phyloP scores from a whole-genome alignment of 371 early-diverging fungal species.

The Lichtheimia corymbifera region DNA sequence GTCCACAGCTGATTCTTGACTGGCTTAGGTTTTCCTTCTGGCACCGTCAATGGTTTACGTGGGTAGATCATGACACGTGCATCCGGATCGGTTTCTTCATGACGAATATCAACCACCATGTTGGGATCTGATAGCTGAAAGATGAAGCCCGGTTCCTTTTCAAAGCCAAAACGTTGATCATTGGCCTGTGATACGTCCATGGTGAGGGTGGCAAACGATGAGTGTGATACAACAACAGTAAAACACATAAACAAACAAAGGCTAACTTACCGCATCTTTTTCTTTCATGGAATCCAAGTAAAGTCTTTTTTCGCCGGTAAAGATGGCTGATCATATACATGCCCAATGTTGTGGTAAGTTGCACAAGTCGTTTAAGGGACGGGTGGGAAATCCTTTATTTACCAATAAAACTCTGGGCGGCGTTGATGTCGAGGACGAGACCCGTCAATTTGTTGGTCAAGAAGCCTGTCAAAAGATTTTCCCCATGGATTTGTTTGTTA shows the following conservation, averaged over 20 bases:
- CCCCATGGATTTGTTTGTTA: not conserved
- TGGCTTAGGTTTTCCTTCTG: slow-evolving; percentile 21
- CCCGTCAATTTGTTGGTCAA: slow-evolving; percentile 43
- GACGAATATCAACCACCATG: slow-evolving; percentile 39
- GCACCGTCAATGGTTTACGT: slow-evolving; percentile 15
- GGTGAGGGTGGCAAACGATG: not conserved
- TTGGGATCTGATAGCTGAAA: slow-evolving; percentile 26
- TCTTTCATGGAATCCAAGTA: slow-evolving; percentile 46
- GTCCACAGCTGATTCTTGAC: slow-evolving; percentile 40
- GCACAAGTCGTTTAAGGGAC: not conserved
- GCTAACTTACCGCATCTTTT: slow-evolving; percentile 28
- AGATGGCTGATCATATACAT: slow-evolving; percentile 24
- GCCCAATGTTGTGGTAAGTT: not conserved
- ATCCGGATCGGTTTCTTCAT: slow-evolving; percentile 23
- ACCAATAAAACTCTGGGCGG: slow-evolving; percentile 38
- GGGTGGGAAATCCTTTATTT: not conserved
- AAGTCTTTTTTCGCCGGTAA: slow-evolving; percentile 35
- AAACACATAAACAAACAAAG: not conserved
- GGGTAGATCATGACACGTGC: slow-evolving; percentile 41
- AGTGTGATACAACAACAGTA: not conserved
- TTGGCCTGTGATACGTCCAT: slow-evolving; percentile 9
- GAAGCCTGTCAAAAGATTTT: slow-evolving; percentile 14
- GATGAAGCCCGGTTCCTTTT: slow-evolving; percentile 30
- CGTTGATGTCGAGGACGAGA: slow-evolving; percentile 37
- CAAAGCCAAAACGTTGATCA: slow-evolving; percentile 44